These are phyloP conservation scores for Punctularia strigosozonata DNA, from an alignment of 768 basidiomycete species.

Conservation along the genomic window DNA sequence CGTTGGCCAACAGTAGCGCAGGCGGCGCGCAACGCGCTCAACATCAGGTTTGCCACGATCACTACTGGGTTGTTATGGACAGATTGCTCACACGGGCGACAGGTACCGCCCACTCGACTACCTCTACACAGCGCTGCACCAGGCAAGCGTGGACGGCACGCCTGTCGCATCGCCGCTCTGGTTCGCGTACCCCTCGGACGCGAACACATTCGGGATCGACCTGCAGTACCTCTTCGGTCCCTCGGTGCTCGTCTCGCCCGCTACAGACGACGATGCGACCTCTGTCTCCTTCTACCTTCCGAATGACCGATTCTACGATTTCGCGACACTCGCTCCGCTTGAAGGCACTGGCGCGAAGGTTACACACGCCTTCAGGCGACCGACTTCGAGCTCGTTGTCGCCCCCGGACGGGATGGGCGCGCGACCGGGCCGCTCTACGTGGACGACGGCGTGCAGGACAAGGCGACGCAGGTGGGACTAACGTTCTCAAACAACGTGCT, in stretches of 20 bases:
- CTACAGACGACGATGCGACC: conserved; percentile 47
- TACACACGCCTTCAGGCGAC: conserved; percentile 34
- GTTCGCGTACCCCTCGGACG: conserved; percentile 57
- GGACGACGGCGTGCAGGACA: conserved; percentile 44
- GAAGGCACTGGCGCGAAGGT: conserved; percentile 34
- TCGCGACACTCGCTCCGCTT: conserved; percentile 34
- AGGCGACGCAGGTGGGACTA: conserved; percentile 19
- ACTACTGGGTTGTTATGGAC: too few relatives aligned
- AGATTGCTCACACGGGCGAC: neutral
- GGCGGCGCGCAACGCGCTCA: conserved; percentile 48
- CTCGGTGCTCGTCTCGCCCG: conserved; percentile 58
- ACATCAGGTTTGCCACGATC: conserved; percentile 46
- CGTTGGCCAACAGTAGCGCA: conserved; percentile 44
- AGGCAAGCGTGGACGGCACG: conserved; percentile 43
- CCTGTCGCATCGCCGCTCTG: conserved; percentile 54
- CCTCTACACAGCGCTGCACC: conserved; percentile 60
- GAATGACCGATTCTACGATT: conserved; percentile 55
- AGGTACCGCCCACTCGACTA: conserved; percentile 64
- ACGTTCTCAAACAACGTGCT: conserved; percentile 16
- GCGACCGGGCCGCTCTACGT: conserved; percentile 46
- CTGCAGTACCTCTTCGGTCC: conserved; percentile 61
- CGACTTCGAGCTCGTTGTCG: conserved; percentile 54
- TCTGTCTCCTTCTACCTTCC: conserved; percentile 53
- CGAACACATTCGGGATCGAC: conserved; percentile 45
- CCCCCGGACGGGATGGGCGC: conserved; percentile 35